A percentile compares a stretch with the other conserved stretches of the same genome.
Conservation (phyloP, 129 eudicot genomes). For the Chrysanthemum makinoi region DNA sequence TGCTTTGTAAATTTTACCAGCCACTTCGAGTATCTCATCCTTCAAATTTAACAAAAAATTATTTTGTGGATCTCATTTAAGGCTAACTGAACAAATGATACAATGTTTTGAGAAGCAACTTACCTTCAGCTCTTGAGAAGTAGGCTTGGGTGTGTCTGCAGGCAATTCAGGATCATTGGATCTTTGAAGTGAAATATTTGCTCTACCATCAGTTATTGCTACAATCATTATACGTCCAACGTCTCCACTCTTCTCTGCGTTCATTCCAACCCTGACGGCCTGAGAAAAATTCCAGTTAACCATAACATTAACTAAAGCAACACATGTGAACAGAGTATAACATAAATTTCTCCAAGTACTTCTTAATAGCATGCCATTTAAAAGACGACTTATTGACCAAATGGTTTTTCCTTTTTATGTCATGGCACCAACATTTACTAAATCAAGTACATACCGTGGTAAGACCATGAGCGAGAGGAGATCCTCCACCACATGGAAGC, state of each 20-base stretch:
- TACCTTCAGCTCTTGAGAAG: constrained; percentile 88
- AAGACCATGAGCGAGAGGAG: constrained; percentile 99
- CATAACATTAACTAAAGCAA: background rate
- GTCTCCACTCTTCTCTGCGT: constrained; percentile 97
- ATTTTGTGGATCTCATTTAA: background rate
- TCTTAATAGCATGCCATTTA: too few species aligned
- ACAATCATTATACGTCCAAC: constrained; percentile 98
- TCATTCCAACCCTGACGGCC: constrained; percentile 96
- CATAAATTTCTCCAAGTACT: too few species aligned
- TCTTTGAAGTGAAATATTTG: constrained; percentile 90
- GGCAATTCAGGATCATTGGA: constrained; percentile 80
- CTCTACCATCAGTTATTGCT: constrained; percentile 95
- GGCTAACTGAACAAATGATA: too few species aligned
- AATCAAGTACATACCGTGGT: constrained; percentile 59
- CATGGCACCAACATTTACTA: background rate
- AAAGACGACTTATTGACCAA: background rate
- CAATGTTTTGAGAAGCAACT: background rate
- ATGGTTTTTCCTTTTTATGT: background rate
- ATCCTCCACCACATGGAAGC: constrained; percentile 99
- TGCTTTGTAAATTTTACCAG: constrained; percentile 88
- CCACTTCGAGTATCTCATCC: constrained; percentile 99
- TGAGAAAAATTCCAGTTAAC: constrained; percentile 23
- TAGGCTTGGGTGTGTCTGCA: constrained; percentile 72
- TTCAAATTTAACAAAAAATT: constrained; percentile 25
- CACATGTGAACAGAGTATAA: background rate